Evolutionary conservation across 495 filamentous ascomycete species (phyloP), one percentile per base, ranked within the genome.

Genomic region (Parmelia sp.): DNA sequence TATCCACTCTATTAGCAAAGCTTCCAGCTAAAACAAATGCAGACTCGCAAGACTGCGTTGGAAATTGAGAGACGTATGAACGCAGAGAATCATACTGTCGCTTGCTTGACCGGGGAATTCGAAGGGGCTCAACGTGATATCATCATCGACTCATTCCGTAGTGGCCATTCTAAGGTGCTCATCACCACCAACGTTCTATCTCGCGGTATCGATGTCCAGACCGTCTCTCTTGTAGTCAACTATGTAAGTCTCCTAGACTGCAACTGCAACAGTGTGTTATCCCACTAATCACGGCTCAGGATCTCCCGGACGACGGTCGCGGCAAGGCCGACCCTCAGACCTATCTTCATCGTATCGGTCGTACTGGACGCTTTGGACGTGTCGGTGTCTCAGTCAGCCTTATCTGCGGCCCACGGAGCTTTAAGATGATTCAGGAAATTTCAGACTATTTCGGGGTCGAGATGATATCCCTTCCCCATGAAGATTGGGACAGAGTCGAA

Each of bases 151-250:
- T 77, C 87, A 17, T 99, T 97, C 86, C 88, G 94, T 65, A 81
- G 73, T 27, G 92, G 92, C 58, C 79, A 84, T 33, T 89, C 90
- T 60, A 99, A 97, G 80, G 94, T 99, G n/a, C 86, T 99, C 63
- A 97, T 97, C 71, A 93, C 95, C 0, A 99, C 95, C 69, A 97
- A 99, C 72, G 93, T 99, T 44, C 84, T 99, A 58, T 89, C 95
- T 9, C 90, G 95, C 71, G 95, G 95, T 69, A 97, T 99, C 66
- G 95, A 99, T 76, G 92, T 99, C 15, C 90, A 91, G 37, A 92
- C 92, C 25, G 95, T 97, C 4, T 95, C 91, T 23, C 90, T 99
- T 82, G 95, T 99, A 40, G 88, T 99, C 76, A 99, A 99, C 78
- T 99, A 97, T 75, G 78, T 82, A 74, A 66, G 77, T 73, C 19